A percentile compares a stretch with the other conserved stretches of the same genome.
Conservation (phyloP, 306 rosid genomes). For the Vigna radiata region DNA sequence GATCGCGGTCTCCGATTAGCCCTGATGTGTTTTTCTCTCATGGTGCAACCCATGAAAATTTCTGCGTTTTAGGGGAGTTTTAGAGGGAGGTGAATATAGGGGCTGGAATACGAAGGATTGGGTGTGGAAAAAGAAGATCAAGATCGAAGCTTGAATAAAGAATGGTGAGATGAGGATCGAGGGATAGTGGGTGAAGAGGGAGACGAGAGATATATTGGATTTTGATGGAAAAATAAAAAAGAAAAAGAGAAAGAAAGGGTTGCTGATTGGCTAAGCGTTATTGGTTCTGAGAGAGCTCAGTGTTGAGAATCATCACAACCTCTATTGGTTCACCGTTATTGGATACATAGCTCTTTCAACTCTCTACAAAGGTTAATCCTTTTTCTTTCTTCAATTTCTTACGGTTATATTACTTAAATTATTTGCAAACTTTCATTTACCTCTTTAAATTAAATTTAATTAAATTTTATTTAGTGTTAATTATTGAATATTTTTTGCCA, state of each 20-base stretch:
- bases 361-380: not conserved
- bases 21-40: slow-evolving; percentile 84
- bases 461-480: too few relatives aligned
- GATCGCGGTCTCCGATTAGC: slow-evolving; percentile 75
- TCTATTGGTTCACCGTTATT: not conserved
- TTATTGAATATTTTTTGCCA: too few relatives aligned
- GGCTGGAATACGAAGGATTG: not conserved
- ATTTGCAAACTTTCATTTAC: too few relatives aligned
- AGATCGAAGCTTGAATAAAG: slow-evolving; percentile 23
- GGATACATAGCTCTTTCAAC: not conserved
- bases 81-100: not conserved
- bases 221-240: not conserved
- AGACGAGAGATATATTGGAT: not conserved
- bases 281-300: not conserved
- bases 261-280: not conserved
- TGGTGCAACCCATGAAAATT: slow-evolving; percentile 74
- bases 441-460: too few relatives aligned
- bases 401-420: too few relatives aligned
- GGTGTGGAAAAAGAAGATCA: not conserved
- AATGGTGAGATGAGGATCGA: slow-evolving; percentile 27
- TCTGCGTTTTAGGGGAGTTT: not conserved
- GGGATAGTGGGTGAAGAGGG: not conserved
- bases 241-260: not conserved
- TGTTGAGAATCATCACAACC: slow-evolving; percentile 12
- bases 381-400: not conserved